A percentile compares a stretch with the other conserved stretches of the same genome.
Evolutionary conservation across 2,329 filamentous ascomycete species (phyloP).

Genomic region (Pseudogymnoascus sp.): DNA sequence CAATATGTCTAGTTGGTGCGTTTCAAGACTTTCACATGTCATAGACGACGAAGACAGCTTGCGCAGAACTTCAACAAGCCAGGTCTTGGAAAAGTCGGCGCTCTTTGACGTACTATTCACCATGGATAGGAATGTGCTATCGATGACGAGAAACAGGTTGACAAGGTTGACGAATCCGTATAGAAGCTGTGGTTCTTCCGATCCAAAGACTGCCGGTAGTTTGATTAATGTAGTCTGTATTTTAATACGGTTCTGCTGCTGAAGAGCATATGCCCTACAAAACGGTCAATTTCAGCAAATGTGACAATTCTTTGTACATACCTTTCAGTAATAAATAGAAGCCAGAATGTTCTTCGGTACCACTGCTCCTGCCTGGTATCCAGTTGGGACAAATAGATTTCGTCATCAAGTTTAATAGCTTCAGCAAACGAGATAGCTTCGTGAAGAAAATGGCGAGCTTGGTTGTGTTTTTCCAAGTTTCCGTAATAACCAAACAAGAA

Average conservation of each 20-base stretch:
- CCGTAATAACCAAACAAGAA: slow-evolving; percentile 29
- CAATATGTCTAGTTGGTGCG: slow-evolving; percentile 4
- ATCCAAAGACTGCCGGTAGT: slow-evolving; percentile 2
- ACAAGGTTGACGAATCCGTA: neutral
- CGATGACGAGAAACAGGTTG: slow-evolving; percentile 3
- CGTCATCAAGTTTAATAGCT: slow-evolving; percentile 26
- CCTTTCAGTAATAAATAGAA: slow-evolving; percentile 29
- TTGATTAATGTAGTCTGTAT: neutral
- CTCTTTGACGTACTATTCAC: slow-evolving; percentile 5
- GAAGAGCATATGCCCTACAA: slow-evolving; percentile 4
- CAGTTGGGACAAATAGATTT: slow-evolving; percentile 13
- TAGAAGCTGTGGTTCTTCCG: neutral
- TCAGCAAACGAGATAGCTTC: slow-evolving; percentile 28
- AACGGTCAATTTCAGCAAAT: neutral
- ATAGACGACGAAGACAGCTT: neutral
- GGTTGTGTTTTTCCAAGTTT: slow-evolving; percentile 28
- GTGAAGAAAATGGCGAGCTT: slow-evolving; percentile 29
- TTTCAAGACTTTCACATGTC: neutral
- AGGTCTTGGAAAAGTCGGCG: neutral
- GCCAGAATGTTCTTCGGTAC: slow-evolving; percentile 25
- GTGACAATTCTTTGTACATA: neutral
- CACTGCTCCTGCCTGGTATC: slow-evolving; percentile 12
- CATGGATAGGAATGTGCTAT: slow-evolving; percentile 2
- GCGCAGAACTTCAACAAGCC: slow-evolving; percentile 1
- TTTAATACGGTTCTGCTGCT: slow-evolving; percentile 4